Percentiles rank a stretch among this genome's conserved stretches.
Conservation (phyloP, 495 filamentous ascomycete genomes). For the Umbilicaria muhlenbergii region DNA sequence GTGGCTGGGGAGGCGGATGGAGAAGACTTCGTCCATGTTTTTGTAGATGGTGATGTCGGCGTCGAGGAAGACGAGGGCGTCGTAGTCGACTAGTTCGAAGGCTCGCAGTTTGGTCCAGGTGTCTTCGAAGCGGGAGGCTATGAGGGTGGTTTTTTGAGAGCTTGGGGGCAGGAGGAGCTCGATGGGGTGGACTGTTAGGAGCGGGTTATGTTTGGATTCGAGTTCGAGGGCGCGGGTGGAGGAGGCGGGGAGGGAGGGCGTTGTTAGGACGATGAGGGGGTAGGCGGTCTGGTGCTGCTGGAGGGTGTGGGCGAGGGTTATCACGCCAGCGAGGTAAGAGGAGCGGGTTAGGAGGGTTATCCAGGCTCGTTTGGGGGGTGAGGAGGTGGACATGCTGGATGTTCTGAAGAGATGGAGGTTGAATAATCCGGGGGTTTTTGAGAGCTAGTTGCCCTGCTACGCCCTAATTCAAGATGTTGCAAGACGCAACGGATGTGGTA, state of each 20-base stretch:
- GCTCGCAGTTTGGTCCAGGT: conserved; percentile 41
- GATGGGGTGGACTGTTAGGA: conserved; percentile 15
- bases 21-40: conserved; percentile 31
- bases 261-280: conserved; percentile 32
- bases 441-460: no score
- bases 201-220: conserved; percentile 19
- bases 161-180: conserved; percentile 16
- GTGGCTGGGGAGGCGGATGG: conserved; percentile 12
- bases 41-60: conserved; percentile 32
- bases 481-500: no score
- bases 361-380: conserved; percentile 15
- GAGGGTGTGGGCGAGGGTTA: conserved; percentile 32
- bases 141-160: conserved; percentile 4
- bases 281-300: conserved; percentile 23
- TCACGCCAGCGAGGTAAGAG: conserved; percentile 34
- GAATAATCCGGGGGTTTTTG: no score
- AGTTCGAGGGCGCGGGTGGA: conserved; percentile 19
- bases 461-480: no score
- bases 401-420: no score
- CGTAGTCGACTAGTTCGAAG: conserved; percentile 26
- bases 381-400: no score
- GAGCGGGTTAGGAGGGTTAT: conserved; percentile 31
- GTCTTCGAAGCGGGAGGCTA: conserved; percentile 27
- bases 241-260: conserved; percentile 17
- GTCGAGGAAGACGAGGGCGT: conserved; percentile 31